A percentile compares a stretch with the other conserved stretches of the same genome.
phyloP scores from a whole-genome alignment of 1,284 basidiomycete genomes.

The Moniliella sp. region DNA sequence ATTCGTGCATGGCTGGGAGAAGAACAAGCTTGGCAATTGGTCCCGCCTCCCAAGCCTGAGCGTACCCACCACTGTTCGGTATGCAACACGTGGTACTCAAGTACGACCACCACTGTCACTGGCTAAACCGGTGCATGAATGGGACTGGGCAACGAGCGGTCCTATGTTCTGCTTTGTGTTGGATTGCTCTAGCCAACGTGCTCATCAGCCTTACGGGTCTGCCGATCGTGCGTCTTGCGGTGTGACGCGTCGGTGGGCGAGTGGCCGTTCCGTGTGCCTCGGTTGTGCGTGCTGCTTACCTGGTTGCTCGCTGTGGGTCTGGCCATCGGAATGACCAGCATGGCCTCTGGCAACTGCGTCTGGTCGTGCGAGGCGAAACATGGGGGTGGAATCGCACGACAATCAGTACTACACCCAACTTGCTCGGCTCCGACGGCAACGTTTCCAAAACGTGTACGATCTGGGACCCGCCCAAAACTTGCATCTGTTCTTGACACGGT shows the following conservation, averaged over 20 bases:
- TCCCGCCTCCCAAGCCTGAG: slow-evolving; percentile 49
- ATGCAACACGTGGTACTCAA: slow-evolving; percentile 78
- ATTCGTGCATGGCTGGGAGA: slow-evolving; percentile 19
- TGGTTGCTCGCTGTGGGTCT: slow-evolving; percentile 50
- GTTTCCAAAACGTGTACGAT: slow-evolving; percentile 78
- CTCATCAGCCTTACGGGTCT: too few relatives aligned
- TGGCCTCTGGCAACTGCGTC: slow-evolving; percentile 60
- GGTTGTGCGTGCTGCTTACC: slow-evolving; percentile 44
- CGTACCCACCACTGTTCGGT: slow-evolving; percentile 84
- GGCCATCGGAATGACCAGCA: slow-evolving; percentile 54
- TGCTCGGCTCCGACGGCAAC: slow-evolving; percentile 45
- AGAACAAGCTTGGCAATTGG: slow-evolving; percentile 11
- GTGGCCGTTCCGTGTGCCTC: slow-evolving; percentile 54
- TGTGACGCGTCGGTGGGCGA: slow-evolving; percentile 26
- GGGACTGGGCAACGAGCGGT: slow-evolving; percentile 77
- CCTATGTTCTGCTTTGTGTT: slow-evolving; percentile 91
- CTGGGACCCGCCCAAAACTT: slow-evolving; percentile 55
- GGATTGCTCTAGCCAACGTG: slow-evolving; percentile 33
- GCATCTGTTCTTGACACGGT: slow-evolving; percentile 52
- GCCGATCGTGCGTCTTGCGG: too few relatives aligned
- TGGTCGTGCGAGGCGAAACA: slow-evolving; percentile 62
- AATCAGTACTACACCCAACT: slow-evolving; percentile 51
- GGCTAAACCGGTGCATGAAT: slow-evolving; percentile 95
- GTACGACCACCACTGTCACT: slow-evolving; percentile 43
- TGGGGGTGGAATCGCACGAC: slow-evolving; percentile 70